Evolutionary conservation across 208 protist genomes (phyloP).

Genomic region (Trypanosoma boissoni): DNA sequence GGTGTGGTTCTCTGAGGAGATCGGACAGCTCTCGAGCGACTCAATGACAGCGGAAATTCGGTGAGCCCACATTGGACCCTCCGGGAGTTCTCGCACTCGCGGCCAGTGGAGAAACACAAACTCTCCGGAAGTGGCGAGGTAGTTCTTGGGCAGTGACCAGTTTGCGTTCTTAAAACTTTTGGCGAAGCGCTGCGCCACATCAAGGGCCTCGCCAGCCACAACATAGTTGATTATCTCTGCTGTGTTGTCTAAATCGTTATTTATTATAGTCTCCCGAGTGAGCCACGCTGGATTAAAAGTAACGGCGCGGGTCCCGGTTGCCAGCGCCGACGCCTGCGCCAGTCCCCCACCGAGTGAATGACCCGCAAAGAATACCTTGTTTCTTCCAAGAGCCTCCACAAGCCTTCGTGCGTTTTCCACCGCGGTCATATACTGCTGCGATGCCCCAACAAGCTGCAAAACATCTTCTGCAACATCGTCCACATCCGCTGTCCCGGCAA

Average conservation of each 20-base stretch:
- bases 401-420: neutral
- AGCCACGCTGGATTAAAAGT: conserved; percentile 15
- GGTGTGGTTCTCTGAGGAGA: too few species aligned
- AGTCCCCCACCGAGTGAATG: conserved; percentile 8
- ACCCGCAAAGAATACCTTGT: neutral
- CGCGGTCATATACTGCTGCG: neutral
- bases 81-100: neutral
- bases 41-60: neutral
- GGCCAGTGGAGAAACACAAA: neutral
- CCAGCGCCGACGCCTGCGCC: conserved; percentile 2
- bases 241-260: neutral
- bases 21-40: neutral
- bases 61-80: neutral
- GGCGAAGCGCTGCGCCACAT: conserved; percentile 1
- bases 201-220: conserved; percentile 5
- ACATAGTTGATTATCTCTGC: conserved; percentile 5
- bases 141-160: neutral
- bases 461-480: neutral
- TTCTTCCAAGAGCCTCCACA: neutral
- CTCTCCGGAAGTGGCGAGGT: neutral
- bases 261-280: neutral
- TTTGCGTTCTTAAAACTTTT: neutral
- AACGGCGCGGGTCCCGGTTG: neutral
- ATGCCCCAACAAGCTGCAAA: conserved; percentile 4
- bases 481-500: neutral